Evolutionary conservation across 2,329 filamentous ascomycete genomes (phyloP).

Genomic region (Arthroderma sp.): DNA sequence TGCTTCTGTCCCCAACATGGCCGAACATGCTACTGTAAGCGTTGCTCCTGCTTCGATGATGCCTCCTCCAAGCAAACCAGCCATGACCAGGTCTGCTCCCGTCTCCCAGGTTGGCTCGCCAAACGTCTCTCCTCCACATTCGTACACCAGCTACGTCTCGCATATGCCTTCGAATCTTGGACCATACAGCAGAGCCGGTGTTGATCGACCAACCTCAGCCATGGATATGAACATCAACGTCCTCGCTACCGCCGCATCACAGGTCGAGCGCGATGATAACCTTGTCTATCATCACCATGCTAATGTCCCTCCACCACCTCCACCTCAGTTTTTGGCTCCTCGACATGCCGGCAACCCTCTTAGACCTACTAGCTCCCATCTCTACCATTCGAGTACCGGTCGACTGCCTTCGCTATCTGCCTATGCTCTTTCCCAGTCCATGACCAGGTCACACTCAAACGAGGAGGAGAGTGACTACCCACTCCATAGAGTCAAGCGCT

Average conservation of each 20-base stretch:
- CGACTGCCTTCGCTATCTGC: constrained; percentile 64
- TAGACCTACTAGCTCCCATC: constrained; percentile 29
- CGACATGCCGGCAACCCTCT: constrained; percentile 15
- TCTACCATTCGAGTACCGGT: constrained; percentile 34
- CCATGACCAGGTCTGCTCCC: constrained; percentile 73
- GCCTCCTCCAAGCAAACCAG: constrained; percentile 59
- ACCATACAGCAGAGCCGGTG: constrained; percentile 35
- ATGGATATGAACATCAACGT: constrained; percentile 50
- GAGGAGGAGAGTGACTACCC: constrained; percentile 68
- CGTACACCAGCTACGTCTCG: constrained; percentile 52
- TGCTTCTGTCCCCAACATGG: constrained; percentile 2
- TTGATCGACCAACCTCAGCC: constrained; percentile 35
- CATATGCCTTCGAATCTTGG: constrained; percentile 46
- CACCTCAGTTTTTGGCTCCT: constrained; percentile 17
- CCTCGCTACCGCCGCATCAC: constrained; percentile 55
- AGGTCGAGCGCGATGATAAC: constrained; percentile 51
- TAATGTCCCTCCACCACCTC: constrained; percentile 14
- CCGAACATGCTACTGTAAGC: constrained; percentile 23
- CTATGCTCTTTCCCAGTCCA: constrained; percentile 64
- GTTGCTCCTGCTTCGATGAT: constrained; percentile 53
- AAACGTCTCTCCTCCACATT: constrained; percentile 89
- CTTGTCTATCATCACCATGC: constrained; percentile 23
- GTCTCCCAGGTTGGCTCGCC: constrained; percentile 79
- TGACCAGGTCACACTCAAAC: constrained; percentile 55
- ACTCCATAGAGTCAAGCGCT: constrained; percentile 65